A percentile compares a stretch with the other conserved stretches of the same genome.
These are phyloP conservation scores for Penicilliopsis zonata DNA, from an alignment of 495 filamentous ascomycete genomes.

Conservation along the genomic window DNA sequence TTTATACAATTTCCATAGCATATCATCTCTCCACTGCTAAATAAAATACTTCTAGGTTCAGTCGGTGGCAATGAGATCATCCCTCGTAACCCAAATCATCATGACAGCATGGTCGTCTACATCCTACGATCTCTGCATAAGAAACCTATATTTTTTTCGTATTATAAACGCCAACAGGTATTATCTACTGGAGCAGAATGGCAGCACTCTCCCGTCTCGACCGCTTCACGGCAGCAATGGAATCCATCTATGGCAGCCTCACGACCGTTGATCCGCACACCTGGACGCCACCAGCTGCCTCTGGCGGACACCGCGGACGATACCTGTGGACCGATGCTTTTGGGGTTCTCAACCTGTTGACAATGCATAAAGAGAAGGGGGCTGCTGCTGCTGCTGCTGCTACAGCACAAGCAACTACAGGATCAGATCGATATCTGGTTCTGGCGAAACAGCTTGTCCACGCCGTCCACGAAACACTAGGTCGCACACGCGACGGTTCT, in stretches of 20 bases:
- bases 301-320: constrained; percentile 51
- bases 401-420: constrained; percentile 8
- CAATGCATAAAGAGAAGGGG: constrained; percentile 34
- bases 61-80: too few species aligned
- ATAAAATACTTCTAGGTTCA: too few species aligned
- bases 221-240: constrained; percentile 26
- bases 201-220: constrained; percentile 11
- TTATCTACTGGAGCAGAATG: too few species aligned
- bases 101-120: too few species aligned
- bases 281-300: constrained; percentile 35
- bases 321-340: constrained; percentile 63
- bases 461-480: constrained; percentile 45
- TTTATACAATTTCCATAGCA: too few species aligned
- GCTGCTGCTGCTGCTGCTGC: not conserved
- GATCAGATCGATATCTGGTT: constrained; percentile 29
- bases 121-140: too few species aligned
- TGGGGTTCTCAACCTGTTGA: constrained; percentile 56
- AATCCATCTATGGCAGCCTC: constrained; percentile 29
- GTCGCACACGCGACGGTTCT: constrained; percentile 38
- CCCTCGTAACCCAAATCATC: too few species aligned
- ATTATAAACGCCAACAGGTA: too few species aligned
- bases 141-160: too few species aligned
- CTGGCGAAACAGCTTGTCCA: constrained; percentile 40
- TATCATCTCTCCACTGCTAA: too few species aligned
- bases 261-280: constrained; percentile 15